Evolutionary conservation across 192 early-diverging fungal species (phyloP).

Genomic region (Backusella westeae): DNA sequence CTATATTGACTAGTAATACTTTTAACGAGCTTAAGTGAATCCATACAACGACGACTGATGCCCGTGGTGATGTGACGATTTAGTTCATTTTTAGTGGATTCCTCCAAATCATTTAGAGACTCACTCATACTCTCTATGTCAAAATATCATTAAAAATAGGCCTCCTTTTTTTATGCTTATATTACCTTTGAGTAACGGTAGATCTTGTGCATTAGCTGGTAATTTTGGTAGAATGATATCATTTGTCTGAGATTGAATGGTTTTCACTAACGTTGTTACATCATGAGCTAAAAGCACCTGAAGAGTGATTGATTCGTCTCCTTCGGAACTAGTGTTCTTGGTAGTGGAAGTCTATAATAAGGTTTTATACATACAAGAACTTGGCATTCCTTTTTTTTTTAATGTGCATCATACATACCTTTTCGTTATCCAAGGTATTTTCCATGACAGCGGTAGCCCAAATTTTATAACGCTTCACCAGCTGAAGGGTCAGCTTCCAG

Average conservation of each 20-base stretch:
- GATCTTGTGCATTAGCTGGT: slow-evolving; percentile 42
- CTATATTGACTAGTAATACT: slow-evolving; percentile 40
- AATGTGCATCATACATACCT: background rate
- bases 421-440: background rate
- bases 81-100: slow-evolving; percentile 37
- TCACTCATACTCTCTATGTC: slow-evolving; percentile 29
- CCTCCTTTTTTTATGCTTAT: background rate
- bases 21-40: slow-evolving; percentile 38
- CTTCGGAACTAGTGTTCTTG: background rate
- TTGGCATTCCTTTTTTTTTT: background rate
- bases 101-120: slow-evolving; percentile 12
- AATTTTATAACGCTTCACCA: slow-evolving; percentile 27
- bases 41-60: slow-evolving; percentile 47
- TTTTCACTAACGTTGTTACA: background rate
- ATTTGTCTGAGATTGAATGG: background rate
- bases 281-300: background rate
- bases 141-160: background rate
- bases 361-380: background rate
- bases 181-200: slow-evolving; percentile 43
- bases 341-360: background rate
- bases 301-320: background rate
- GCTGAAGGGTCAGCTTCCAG: slow-evolving; percentile 63
- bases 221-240: slow-evolving; percentile 43
- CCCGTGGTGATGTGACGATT: slow-evolving; percentile 36
- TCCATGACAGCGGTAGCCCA: slow-evolving; percentile 24